Evolutionary conservation across 305 asterid species (phyloP), one percentile per base, ranked within the genome.

Genomic region (Fraxinus platypoda): DNA sequence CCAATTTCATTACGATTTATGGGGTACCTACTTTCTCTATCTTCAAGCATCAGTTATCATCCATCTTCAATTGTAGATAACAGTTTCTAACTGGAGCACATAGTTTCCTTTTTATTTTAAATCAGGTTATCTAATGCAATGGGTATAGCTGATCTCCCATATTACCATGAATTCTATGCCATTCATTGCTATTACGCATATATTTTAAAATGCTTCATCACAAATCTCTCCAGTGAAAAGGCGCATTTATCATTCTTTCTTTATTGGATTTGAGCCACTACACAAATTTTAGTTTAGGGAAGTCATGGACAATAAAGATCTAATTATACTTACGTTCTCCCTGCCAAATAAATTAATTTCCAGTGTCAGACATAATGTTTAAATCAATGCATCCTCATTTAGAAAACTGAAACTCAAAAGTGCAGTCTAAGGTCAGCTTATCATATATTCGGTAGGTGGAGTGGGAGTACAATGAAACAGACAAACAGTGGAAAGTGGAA

Each of bases 401-500:
- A 11, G 70, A 59, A 54, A 21, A 54, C 19, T 54, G 13, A 21
- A 59, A 59, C 71, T 19, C 71, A 21, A 21, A 59, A 19, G 31
- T 19, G 30, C 71, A 59, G 71, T 11, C 12, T 6, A 59, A 6
- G 12, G 71, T 59, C 31, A 17, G 23, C 8, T 54, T n/a, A n/a
- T 54, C 23, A 59, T 21, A 21, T 59, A 23, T 19, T 59, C 2
- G 11, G 30, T 21, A 21, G 28, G 30, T 59, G 30, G 17, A 59
- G 70, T 59, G 4, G 11, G 8, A 7, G 33, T 30, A 49, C 30
- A 31, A 64, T 33, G 62, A 73, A 52, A 77, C 8, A 78, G 38
- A 77, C 37, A 41, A 23, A 31, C 17, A 74, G 73, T 71, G 35
- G 82, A 21, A 70, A 30, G 78, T 57, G 77, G 73, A 77, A 82